Conservation (phyloP, 148 eudicot genomes). For the Nepenthes mirabilis region DNA sequence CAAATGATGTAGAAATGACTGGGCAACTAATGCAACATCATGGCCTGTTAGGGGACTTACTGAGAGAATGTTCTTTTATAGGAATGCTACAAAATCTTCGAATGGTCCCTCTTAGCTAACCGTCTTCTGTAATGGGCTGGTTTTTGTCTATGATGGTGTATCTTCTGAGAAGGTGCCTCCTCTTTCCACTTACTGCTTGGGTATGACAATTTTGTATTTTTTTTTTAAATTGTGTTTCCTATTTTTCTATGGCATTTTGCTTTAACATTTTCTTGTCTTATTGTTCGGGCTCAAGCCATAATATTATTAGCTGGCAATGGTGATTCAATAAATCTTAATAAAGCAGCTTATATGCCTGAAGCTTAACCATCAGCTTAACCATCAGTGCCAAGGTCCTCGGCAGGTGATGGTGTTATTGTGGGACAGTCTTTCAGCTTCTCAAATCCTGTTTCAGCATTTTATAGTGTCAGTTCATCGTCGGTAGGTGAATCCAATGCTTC, state of each 20-base stretch:
- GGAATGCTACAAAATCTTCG: conserved; percentile 28
- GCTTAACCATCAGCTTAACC: too few relatives aligned
- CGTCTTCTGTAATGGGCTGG: conserved; percentile 66
- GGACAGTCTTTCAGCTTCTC: conserved; percentile 8
- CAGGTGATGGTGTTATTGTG: conserved; percentile 7
- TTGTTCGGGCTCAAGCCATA: conserved; percentile 62
- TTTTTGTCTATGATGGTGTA: conserved; percentile 58
- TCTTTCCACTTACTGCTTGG: neutral
- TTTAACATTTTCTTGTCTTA: neutral
- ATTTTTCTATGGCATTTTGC: neutral
- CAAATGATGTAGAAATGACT: too few relatives aligned
- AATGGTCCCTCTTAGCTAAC: conserved; percentile 59
- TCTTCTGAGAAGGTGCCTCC: conserved; percentile 61
- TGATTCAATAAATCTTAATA: conserved; percentile 15
- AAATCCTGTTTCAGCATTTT: conserved; percentile 12
- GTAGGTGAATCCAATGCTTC: conserved; percentile 2
- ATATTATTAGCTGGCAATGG: conserved; percentile 76
- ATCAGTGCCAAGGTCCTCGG: conserved; percentile 4
- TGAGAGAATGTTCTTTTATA: conserved; percentile 15
- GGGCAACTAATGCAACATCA: too few relatives aligned
- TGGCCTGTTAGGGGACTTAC: too few relatives aligned
- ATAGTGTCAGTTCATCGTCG: conserved; percentile 3
- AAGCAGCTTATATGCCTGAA: conserved; percentile 11
- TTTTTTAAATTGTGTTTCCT: too few relatives aligned
- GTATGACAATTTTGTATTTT: neutral